Percentiles rank a stretch among this genome's conserved stretches.
These are phyloP conservation scores for Chloranthus sessilifolius DNA, from an alignment of 164 flowering plant species.

Conservation along the genomic window DNA sequence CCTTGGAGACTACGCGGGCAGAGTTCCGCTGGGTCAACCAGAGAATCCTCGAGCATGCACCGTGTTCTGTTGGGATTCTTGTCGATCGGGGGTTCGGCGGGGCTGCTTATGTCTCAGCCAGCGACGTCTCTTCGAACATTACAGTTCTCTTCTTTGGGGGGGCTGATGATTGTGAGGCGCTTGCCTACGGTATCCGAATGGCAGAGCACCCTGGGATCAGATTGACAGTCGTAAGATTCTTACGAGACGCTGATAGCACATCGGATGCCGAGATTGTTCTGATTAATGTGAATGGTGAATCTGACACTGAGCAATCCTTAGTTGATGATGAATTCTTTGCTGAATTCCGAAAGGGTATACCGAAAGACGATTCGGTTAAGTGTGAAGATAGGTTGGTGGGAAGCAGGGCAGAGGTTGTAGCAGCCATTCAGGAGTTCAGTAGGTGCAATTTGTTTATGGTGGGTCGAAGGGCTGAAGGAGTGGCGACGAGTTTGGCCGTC, in stretches of 20 bases:
- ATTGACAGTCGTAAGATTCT: slow-evolving; percentile 23
- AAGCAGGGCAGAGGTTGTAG: slow-evolving; percentile 17
- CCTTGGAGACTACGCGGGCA: slow-evolving; percentile 29
- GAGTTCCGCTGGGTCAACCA: slow-evolving; percentile 27
- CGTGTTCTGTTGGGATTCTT: slow-evolving; percentile 42
- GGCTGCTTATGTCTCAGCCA: slow-evolving; percentile 32
- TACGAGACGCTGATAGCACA: slow-evolving; percentile 1
- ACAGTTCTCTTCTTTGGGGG: slow-evolving; percentile 41
- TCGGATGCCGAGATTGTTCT: neutral
- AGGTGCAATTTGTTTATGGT: slow-evolving; percentile 42
- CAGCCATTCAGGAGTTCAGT: slow-evolving; percentile 17
- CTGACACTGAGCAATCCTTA: neutral
- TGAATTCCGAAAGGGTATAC: neutral
- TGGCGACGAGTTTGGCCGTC: slow-evolving; percentile 8
- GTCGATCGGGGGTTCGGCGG: slow-evolving; percentile 48
- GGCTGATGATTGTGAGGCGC: slow-evolving; percentile 35
- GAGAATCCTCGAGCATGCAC: slow-evolving; percentile 27
- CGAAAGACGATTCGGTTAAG: neutral
- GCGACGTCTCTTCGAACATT: slow-evolving; percentile 23
- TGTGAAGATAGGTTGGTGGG: slow-evolving; percentile 25
- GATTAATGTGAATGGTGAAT: neutral
- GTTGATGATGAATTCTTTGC: slow-evolving; percentile 12
- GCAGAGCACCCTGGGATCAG: slow-evolving; percentile 49
- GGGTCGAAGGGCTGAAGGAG: slow-evolving; percentile 32
- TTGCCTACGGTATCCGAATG: slow-evolving; percentile 34